Evolutionary conservation across 345 rosid species (phyloP), one percentile per base, ranked within the genome.

Genomic region (Iberis pinnata): DNA sequence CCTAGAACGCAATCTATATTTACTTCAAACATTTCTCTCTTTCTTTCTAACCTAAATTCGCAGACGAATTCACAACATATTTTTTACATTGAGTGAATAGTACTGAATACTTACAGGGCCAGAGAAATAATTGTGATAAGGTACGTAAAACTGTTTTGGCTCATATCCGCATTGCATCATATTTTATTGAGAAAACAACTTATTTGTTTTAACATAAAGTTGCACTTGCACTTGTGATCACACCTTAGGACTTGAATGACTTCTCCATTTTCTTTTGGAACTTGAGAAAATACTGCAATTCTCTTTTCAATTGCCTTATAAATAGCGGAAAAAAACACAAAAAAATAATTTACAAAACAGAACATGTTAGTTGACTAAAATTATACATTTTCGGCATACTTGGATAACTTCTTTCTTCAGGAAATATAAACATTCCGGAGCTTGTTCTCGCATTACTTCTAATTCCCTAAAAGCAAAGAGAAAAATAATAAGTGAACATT

Each of bases 241-340:
- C 81, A 56, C 98, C 96, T 84, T 58, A 90, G 74, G 52, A 90
- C 95, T 72, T 90, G 98, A 61, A 90, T 72, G 68, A 87, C 92
- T 73, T 90, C 96, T 8, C 98, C 98, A 65, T 90, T 80, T 68
- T 90, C 98, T 5, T 70, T 47, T 36, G 98, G 96, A 38, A 87
- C 74, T 83, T 90, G 98, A 75, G 98, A 79, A 74, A 79, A 90
- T 46, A 90, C 83, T 15, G 98, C 69, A 55, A 90, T 90, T 58
- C 98, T 69, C 66, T 90, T 81, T 70, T 90, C 98, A 69, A 90
- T 84, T 55, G 86, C 86, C 89, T n/a, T n/a, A n/a, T n/a, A n/a
- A n/a, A n/a, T n/a, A n/a, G n/a, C n/a, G n/a, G n/a, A n/a, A n/a
- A n/a, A n/a, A n/a, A n/a, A n/a, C n/a, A n/a, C n/a, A n/a, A n/a